Evolutionary conservation across 106 monocot species (phyloP), one percentile per base, ranked within the genome.

Genomic region (Iris macrosiphon): DNA sequence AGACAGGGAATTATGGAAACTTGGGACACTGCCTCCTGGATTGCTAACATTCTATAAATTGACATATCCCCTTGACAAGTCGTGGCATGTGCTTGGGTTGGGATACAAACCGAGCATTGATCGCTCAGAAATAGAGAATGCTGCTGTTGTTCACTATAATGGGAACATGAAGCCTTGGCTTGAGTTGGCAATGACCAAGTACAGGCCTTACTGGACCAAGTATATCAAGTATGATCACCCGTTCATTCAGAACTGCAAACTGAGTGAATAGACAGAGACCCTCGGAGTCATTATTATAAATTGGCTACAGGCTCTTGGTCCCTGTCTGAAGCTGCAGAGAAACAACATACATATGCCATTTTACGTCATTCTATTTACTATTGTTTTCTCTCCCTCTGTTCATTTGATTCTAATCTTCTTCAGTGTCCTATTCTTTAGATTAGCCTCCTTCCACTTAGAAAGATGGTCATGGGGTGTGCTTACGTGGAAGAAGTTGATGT

Each of bases 91-190:
- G 30, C 60, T 84, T 26, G 84, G 84, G 2, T 68, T 84, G 53
- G 84, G 84, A 4, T 84, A 84, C 44, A 84, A 84, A 35, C 84
- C 79, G 4, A 84, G 75, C 61, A 79, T 84, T 22, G 84, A 75
- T 59, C 70, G 66, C 12, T 71, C 75, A 3, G 78, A 79, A 55
- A 72, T 84, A n/a, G 74, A 75, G 10, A 79, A 79, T 18, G 79
- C 84, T 45, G 84, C 84, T 22, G 84, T 84, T 7, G 35, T 84
- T 25, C 79, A 84, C 45, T 84, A 79, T 24, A 84, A 84, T 55
- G 84, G 84, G 4, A 84, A 84, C 41, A 84, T 84, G 84, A 84
- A 84, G 28, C 84, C 84, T 32, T 84, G 84, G 84, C 56, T 84
- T 45, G 84, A 79, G 57, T 41, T 84, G 25, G 79, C 79, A 25